Evolutionary conservation across 1,139 yeast species (phyloP), one percentile per base, ranked within the genome.

Genomic region (Suhomyces bokatorum): DNA sequence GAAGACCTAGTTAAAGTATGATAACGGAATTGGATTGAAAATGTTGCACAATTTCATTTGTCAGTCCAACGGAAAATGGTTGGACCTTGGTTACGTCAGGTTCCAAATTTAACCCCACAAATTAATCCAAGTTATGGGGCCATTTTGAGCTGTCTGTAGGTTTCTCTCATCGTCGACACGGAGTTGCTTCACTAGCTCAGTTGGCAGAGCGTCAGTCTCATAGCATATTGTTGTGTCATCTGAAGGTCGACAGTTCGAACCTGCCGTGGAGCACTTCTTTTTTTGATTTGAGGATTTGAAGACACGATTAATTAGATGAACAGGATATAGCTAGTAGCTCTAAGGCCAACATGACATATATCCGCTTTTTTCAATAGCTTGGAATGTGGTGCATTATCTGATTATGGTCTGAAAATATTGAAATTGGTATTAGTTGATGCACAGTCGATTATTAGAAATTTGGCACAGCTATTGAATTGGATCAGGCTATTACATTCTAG

Each of bases 231-330:
- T 52, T 67, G 73, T 67, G 75, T 52, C 38, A 71, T 72, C 77
- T 72, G 76, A 70, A 72, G 77, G 76, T 72, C 77, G 77, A 71
- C 75, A 72, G 77, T 72, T 72, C 77, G 76, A 72, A 68, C 77
- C 77, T 72, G 75, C 76, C 77, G 74, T 67, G 76, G 75, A 70
- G 77, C 77, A 72, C 39, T 52, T 46, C 36, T 48, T 54, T 63
- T 63, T 59, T 56, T 45, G 43, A 42, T 40, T 22, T 10, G 13
- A n/a, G 11, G 8, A 2, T 10, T 17, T 17, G 17, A 17, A 17
- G 17, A 17, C 3, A 4, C 5, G 17, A 17, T 4, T 17, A 5
- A 17, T 3, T 17, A 17, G 5, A 5, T 17, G 17, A 17, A 17
- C 17, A 17, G 17, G 17, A 17, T 17, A 17, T 5, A 17, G 17